phyloP scores from a whole-genome alignment of 2,329 filamentous ascomycete genomes.

The Neonectria magnoliae region DNA sequence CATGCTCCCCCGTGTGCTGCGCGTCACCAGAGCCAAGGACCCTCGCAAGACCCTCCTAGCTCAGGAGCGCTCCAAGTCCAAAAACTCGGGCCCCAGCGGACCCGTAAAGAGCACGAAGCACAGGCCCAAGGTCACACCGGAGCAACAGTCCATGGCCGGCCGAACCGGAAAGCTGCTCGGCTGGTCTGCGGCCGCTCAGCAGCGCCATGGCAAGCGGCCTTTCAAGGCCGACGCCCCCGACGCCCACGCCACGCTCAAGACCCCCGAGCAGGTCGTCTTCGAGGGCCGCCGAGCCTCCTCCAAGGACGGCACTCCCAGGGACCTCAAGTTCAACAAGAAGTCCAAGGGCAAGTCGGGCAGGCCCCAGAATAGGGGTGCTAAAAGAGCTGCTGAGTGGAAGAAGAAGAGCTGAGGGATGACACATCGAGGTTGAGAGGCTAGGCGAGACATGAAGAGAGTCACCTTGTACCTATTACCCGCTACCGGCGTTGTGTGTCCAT shows the following conservation, averaged over 20 bases:
- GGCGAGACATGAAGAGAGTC: neutral
- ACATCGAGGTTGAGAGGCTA: conserved; percentile 5
- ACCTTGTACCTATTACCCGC: neutral
- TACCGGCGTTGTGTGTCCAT: too few species aligned
- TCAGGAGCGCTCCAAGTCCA: conserved; percentile 46
- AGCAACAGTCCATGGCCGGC: conserved; percentile 77
- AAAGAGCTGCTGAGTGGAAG: conserved; percentile 57
- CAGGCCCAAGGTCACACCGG: conserved; percentile 74
- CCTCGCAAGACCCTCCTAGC: conserved; percentile 67
- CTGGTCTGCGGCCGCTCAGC: conserved; percentile 68
- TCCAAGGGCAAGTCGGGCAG: conserved; percentile 54
- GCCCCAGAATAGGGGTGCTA: conserved; percentile 52
- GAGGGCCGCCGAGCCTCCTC: conserved; percentile 80
- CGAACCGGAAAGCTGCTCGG: conserved; percentile 80
- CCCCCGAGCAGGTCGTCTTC: conserved; percentile 79
- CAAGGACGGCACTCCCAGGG: conserved; percentile 71
- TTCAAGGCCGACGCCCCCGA: conserved; percentile 35
- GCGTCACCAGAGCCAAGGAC: conserved; percentile 87
- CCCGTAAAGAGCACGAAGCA: conserved; percentile 63
- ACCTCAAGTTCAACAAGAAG: conserved; percentile 68
- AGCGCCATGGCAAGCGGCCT: conserved; percentile 46
- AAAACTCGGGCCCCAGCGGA: conserved; percentile 49
- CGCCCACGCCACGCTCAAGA: conserved; percentile 53
- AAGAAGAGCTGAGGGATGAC: conserved; percentile 47
- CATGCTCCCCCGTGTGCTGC: conserved; percentile 87